Conservation (phyloP, 176 grass and related monocot genomes). For the Elymus sibiricus region DNA sequence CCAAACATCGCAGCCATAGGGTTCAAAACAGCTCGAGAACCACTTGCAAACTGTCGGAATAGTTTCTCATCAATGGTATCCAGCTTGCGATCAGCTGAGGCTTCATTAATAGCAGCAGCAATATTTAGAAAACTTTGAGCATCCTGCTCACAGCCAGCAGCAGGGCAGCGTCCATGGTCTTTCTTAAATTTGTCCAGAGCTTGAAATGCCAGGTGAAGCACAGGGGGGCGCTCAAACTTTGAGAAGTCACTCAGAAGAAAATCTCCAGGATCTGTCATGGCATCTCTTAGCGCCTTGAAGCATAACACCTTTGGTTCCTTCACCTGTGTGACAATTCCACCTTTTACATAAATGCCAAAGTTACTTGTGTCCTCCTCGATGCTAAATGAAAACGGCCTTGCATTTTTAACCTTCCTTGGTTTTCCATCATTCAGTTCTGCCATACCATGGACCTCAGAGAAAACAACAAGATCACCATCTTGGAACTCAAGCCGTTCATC, state of each 20-base stretch:
- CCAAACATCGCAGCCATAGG: constrained; percentile 87
- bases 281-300: constrained; percentile 70
- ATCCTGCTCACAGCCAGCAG: constrained; percentile 52
- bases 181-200: constrained; percentile 66
- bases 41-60: constrained; percentile 53
- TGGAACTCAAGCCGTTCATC: constrained; percentile 68
- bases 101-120: constrained; percentile 49
- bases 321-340: constrained; percentile 64
- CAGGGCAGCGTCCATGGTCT: constrained; percentile 40
- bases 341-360: constrained; percentile 47
- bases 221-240: constrained; percentile 53
- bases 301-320: constrained; percentile 60
- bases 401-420: constrained; percentile 63
- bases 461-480: constrained; percentile 72
- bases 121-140: constrained; percentile 50
- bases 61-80: constrained; percentile 48
- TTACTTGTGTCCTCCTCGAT: constrained; percentile 66
- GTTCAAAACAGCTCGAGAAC: constrained; percentile 64
- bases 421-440: constrained; percentile 63
- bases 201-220: constrained; percentile 69
- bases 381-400: constrained; percentile 53
- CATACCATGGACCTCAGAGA: constrained; percentile 77
- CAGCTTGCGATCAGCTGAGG: constrained; percentile 20
- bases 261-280: constrained; percentile 61
- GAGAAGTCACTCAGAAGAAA: constrained; percentile 71